Evolutionary conservation across 108 stramenopile species (phyloP), one percentile per base, ranked within the genome.

Genomic region (Stephanodiscus minutulus): DNA sequence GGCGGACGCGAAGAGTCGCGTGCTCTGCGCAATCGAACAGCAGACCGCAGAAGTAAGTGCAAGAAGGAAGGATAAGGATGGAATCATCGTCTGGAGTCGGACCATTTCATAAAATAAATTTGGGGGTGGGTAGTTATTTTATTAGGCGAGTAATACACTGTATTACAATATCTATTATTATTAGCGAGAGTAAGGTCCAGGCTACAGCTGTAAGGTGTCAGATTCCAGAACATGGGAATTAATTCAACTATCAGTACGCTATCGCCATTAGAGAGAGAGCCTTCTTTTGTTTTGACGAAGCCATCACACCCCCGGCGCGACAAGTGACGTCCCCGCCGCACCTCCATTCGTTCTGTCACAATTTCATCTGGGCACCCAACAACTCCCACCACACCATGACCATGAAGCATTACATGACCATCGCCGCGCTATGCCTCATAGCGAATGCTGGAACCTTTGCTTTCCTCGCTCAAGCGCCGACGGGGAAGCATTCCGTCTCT

Each of bases 401-500:
- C 57, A 58, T 58, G 57, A 58, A 58, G 57, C 7, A 18, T 5
- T 33, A 36, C n/a, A 7, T 15, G 57, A 33, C 29, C 29, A 7
- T 58, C 13, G 29, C 29, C 29, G n/a, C 27, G 29, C 27, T 58
- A 28, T 35, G 28, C 59, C 36, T 60, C 37, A 4, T 60, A 1
- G 35, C 59, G 20, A 60, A n/a, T 44, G 43, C 15, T 44, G 43
- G 15, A 36, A 36, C 57, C 29, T 25, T 13, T 18, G 59, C 59
- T 29, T 60, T 60, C 59, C 59, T 60, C 37, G 21, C 59, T 43
- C 29, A 28, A 29, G 39, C 59, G 5, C 59, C 59, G 22, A 41
- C 36, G 20, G 35, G 20, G 5, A n/a, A 60, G 28, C 35, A 37
- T 60, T 60, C 59, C 4, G 36, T 11, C 3, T 18, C 13, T 15